Evolutionary conservation across 2,329 filamentous ascomycete genomes (phyloP).

Genomic region (Colletotrichum navitas): DNA sequence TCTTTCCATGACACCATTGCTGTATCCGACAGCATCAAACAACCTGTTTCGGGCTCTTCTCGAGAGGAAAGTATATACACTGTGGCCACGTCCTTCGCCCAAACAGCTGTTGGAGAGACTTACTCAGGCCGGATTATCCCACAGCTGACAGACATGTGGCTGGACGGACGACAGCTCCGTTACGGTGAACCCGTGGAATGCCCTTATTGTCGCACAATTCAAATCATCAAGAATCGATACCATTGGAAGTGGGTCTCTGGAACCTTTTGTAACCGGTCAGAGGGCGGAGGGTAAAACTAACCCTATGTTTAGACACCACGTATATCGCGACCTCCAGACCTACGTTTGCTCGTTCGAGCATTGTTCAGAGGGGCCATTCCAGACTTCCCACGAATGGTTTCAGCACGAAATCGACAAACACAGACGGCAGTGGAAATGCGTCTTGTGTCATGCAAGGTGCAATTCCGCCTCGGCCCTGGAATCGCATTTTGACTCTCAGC

Average conservation of each 20-base stretch:
- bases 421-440: slow-evolving; percentile 16
- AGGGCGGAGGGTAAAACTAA: neutral
- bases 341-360: slow-evolving; percentile 23
- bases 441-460: neutral
- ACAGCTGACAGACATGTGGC: neutral
- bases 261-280: no score
- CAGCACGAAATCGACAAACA: slow-evolving; percentile 17
- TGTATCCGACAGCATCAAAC: neutral
- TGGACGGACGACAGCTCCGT: slow-evolving; percentile 7
- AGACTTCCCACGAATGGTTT: slow-evolving; percentile 26
- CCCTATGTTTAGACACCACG: neutral
- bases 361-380: slow-evolving; percentile 1
- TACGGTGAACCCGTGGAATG: slow-evolving; percentile 23
- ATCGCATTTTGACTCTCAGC: slow-evolving; percentile 7
- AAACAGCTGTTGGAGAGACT: neutral
- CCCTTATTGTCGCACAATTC: slow-evolving; percentile 28
- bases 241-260: slow-evolving; percentile 17
- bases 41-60: no score
- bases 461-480: neutral
- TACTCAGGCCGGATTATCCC: neutral
- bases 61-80: slow-evolving; percentile 9
- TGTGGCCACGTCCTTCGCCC: slow-evolving; percentile 20
- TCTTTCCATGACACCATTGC: neutral
- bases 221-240: neutral
- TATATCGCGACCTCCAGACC: slow-evolving; percentile 21